A percentile compares a stretch with the other conserved stretches of the same genome.
Conservation (phyloP, 2,329 filamentous ascomycete genomes). For the Cladosporium sp. region DNA sequence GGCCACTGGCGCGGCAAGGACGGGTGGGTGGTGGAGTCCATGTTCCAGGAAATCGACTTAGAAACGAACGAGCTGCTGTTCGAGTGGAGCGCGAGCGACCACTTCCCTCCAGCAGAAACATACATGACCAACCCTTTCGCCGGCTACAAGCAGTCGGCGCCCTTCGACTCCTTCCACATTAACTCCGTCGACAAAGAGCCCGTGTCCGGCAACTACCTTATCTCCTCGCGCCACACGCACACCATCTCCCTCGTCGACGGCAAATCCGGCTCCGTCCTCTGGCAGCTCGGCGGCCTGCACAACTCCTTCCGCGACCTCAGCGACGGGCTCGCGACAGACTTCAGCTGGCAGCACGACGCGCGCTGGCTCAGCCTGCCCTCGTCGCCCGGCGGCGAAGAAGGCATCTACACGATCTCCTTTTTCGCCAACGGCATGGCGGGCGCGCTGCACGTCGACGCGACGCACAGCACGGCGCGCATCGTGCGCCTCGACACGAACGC, state of each 20-base stretch:
- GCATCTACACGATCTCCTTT: slow-evolving; percentile 22
- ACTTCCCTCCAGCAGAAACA: slow-evolving; percentile 28
- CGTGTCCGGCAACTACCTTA: slow-evolving; percentile 41
- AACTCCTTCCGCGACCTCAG: slow-evolving; percentile 39
- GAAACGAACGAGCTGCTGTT: slow-evolving; percentile 36
- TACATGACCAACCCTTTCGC: slow-evolving; percentile 35
- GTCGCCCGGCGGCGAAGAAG: slow-evolving; percentile 23
- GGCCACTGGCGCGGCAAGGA: slow-evolving; percentile 20
- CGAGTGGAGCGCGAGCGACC: slow-evolving; percentile 35
- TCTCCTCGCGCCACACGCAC: slow-evolving; percentile 41
- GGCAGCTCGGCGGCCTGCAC: slow-evolving; percentile 46
- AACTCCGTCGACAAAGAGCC: slow-evolving; percentile 48
- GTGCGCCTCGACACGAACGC: slow-evolving; percentile 29
- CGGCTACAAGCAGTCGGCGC: slow-evolving; percentile 27
- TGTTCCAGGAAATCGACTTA: slow-evolving; percentile 41
- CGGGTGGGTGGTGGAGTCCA: slow-evolving; percentile 39
- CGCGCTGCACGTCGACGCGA: slow-evolving; percentile 32
- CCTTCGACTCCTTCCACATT: slow-evolving; percentile 46
- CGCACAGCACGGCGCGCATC: slow-evolving; percentile 37
- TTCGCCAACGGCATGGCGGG: slow-evolving; percentile 49
- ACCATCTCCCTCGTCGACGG: slow-evolving; percentile 40
- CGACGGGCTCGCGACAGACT: slow-evolving; percentile 40
- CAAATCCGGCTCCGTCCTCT: slow-evolving; percentile 41
- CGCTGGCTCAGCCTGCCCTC: slow-evolving; percentile 31
- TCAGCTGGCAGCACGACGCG: slow-evolving; percentile 49